Base-by-base conservation (phyloP, 345 rosid species). In the Sapria himalayana region DNA sequence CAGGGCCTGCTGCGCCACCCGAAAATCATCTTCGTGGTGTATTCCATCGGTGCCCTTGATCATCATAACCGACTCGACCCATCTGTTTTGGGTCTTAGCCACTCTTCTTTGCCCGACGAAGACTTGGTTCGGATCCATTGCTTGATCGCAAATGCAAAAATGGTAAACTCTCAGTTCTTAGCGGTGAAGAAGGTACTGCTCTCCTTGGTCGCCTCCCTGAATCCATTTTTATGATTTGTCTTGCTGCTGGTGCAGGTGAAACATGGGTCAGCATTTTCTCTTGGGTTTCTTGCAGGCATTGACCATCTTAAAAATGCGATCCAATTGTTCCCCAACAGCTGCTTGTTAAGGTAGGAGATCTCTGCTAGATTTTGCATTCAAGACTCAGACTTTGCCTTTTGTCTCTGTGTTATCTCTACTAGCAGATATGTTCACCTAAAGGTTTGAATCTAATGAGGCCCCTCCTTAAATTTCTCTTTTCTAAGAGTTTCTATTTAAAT, bases 1-100 rank as follows among this genome's bases (percentile, higher is more conserved):
- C 67, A 62, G 48, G 71, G 67, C 24, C 52, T 74, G 15, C 74
- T 82, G 41, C 60, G 57, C 48, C 65, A 73, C 66, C 71, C 82
- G 50, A 76, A 63, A 59, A 56, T 76, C 46, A 74, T 85, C 64
- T 69, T 72, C 46, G 54, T 69, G 39, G 65, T 76, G 57, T 72
- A 72, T 46, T 80, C 91, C 44, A 69, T 89, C 46, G 59, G 72
- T 64, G 62, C 91, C 47, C 80, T 82, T 43, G 93, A 89, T 61
- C 71, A 46, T 45, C 70, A 56, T 55, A 65, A 67, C 56, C 71
- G 59, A 48, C 85, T 89, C 33, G 66, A 67, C 41, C 60, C 69
- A 2, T 50, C 69, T 58, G 76, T 79, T 62, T 72, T 78, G 12
- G 63, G 53, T 43, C 67, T 71, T 53, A 71, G 72, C 4, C 29